Conservation (phyloP, 1,284 basidiomycete species). For the Rhodofomes roseus region DNA sequence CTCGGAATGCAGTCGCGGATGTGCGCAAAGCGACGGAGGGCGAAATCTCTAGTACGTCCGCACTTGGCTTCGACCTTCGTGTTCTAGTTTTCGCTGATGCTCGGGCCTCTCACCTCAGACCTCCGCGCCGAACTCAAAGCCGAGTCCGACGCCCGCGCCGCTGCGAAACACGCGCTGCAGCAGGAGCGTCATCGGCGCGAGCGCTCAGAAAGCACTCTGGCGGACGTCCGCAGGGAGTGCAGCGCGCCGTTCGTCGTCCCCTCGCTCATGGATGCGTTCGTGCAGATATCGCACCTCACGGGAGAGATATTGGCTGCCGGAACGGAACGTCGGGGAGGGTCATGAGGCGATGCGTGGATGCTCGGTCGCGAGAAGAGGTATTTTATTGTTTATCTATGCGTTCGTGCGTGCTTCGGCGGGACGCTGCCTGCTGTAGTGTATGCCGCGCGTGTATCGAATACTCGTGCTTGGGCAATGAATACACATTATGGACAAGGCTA, state of each 20-base stretch:
- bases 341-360: too few species aligned
- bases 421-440: too few species aligned
- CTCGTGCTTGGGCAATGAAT: too few species aligned
- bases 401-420: too few species aligned
- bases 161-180: conserved; percentile 20
- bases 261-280: conserved; percentile 41
- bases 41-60: not conserved
- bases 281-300: conserved; percentile 27
- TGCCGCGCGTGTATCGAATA: too few species aligned
- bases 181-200: conserved; percentile 25
- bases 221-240: conserved; percentile 38
- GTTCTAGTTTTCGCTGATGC: too few species aligned
- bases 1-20: not conserved
- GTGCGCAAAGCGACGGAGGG: not conserved
- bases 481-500: too few species aligned
- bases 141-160: conserved; percentile 14
- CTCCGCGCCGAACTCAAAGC: conserved; percentile 13
- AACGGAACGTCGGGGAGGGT: not conserved
- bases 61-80: too few species aligned
- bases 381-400: too few species aligned
- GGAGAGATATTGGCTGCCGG: conserved; percentile 14
- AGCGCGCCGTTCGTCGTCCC: conserved; percentile 45
- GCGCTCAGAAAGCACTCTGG: conserved; percentile 31
- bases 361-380: too few species aligned
- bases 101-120: too few species aligned